These are phyloP conservation scores for Silene noctiflora DNA, from an alignment of 179 eudicot genomes.

Conservation along the genomic window DNA sequence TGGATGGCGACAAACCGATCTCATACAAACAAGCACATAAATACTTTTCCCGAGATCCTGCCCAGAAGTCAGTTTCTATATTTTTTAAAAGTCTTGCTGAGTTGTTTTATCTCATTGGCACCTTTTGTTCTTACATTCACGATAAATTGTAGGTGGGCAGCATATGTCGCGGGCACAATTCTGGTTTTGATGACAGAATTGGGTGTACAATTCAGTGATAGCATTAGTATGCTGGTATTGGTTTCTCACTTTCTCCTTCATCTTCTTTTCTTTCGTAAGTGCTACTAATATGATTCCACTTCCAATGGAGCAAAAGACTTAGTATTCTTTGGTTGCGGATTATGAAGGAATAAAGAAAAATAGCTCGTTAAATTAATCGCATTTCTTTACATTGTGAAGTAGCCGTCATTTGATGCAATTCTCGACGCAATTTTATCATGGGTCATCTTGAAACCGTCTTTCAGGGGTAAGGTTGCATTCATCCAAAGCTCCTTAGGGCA, in stretches of 20 bases:
- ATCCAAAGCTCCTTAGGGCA: too few relatives aligned
- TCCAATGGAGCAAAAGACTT: neutral
- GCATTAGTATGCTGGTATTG: conserved; percentile 91
- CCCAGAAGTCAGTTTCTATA: conserved; percentile 63
- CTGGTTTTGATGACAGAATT: conserved; percentile 93
- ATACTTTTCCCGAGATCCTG: conserved; percentile 88
- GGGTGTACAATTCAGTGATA: conserved; percentile 69
- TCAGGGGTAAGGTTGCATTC: neutral
- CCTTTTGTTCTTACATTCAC: neutral
- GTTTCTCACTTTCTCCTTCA: neutral
- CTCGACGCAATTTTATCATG: too few relatives aligned
- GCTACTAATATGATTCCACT: too few relatives aligned
- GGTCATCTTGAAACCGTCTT: neutral
- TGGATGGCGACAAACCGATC: conserved; percentile 79
- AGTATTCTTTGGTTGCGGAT: neutral
- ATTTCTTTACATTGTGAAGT: too few relatives aligned
- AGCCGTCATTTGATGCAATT: too few relatives aligned
- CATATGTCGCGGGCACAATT: conserved; percentile 94
- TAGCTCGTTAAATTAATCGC: neutral
- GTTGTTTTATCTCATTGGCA: neutral
- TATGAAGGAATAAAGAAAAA: neutral
- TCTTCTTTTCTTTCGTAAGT: neutral
- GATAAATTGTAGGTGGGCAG: conserved; percentile 75
- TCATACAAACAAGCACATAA: conserved; percentile 73
- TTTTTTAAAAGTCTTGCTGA: neutral